Evolutionary conservation across 2,329 filamentous ascomycete genomes (phyloP), one percentile per base, ranked within the genome.

Genomic region (Lecanosticta acicola): DNA sequence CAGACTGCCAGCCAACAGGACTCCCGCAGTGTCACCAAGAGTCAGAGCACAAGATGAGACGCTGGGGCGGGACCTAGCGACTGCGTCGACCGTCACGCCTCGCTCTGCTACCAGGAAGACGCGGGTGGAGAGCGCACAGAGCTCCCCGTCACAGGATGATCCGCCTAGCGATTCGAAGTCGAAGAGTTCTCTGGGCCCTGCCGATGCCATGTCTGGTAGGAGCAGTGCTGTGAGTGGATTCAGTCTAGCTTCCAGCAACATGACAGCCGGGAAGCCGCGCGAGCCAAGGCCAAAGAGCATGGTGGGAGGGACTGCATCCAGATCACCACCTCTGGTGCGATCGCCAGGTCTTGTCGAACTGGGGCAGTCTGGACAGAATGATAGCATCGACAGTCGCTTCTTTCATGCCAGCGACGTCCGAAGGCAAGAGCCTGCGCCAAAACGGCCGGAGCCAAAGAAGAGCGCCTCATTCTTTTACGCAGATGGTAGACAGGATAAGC

Each of bases 401-500:
- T 96, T 98, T 66, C 90, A 94, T 64, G 93, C 90, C 20, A 87
- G 83, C 64, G 87, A 95, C 57, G 85, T 78, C 32, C 65, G 64
- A 59, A 41, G 58, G 61, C 41, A 60, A 46, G 49, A 60, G 39
- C 43, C 55, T 18, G 45, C 51, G 40, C 51, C 61, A 13, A 65
- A 65, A 48, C 66, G 65, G 47, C 64, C 64, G 32, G 63, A 53
- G 49, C 51, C 54, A 18, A 71, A 68, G 64, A 78, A 75, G 55
- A 63, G 67, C 32, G 63, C 71, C 3, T 64, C 66, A 1, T 77
- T 78, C 60, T 71, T 76, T 53, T 74, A 77, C 55, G 73, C 73
- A 3, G 75, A 74, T 54, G 67, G 74, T 16, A 72, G 74, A 38
- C 59, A 70, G 49, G 70, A 72, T 36, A 60, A 65, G 14, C 44